A percentile compares a stretch with the other conserved stretches of the same genome.
These are phyloP conservation scores for Cutaneotrichosporon cyanovorans DNA, from an alignment of 1,284 basidiomycete species.

Conservation along the genomic window DNA sequence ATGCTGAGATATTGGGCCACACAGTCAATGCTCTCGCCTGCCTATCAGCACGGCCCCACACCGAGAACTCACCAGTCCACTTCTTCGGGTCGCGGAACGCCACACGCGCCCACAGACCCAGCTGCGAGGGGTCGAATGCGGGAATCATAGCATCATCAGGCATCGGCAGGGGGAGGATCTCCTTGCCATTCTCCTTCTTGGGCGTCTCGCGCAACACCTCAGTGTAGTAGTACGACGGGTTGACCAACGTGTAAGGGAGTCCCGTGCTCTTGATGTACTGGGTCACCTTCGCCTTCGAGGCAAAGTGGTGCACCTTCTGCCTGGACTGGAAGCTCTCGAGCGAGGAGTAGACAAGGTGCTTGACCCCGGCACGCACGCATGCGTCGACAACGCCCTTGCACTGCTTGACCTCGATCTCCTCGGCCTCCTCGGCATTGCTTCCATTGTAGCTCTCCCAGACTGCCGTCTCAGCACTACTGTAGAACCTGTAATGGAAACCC, in stretches of 20 bases:
- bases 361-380: slow-evolving; percentile 4
- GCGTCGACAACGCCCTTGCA: slow-evolving; percentile 10
- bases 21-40: slow-evolving; percentile 16
- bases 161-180: slow-evolving; percentile 15
- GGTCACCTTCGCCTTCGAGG: slow-evolving; percentile 29
- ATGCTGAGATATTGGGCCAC: slow-evolving; percentile 10
- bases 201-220: slow-evolving; percentile 5
- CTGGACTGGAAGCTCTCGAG: slow-evolving; percentile 20
- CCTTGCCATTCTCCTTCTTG: slow-evolving; percentile 9
- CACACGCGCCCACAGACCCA: slow-evolving; percentile 26
- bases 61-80: slow-evolving; percentile 29
- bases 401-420: slow-evolving; percentile 12
- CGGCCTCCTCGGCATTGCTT: slow-evolving; percentile 14
- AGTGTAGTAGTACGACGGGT: slow-evolving; percentile 14
- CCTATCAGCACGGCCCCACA: not conserved
- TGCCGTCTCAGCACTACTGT: slow-evolving; percentile 1
- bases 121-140: slow-evolving; percentile 25
- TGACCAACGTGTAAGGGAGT: slow-evolving; percentile 20
- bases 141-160: slow-evolving; percentile 25
- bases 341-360: slow-evolving; percentile 16
- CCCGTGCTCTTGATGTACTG: slow-evolving; percentile 20
- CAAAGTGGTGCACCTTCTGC: slow-evolving; percentile 21
- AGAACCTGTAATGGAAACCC: too few relatives aligned
- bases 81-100: slow-evolving; percentile 25
- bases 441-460: slow-evolving; percentile 15